Evolutionary conservation across 1,139 yeast species (phyloP).

Genomic region (Pichia sp.): DNA sequence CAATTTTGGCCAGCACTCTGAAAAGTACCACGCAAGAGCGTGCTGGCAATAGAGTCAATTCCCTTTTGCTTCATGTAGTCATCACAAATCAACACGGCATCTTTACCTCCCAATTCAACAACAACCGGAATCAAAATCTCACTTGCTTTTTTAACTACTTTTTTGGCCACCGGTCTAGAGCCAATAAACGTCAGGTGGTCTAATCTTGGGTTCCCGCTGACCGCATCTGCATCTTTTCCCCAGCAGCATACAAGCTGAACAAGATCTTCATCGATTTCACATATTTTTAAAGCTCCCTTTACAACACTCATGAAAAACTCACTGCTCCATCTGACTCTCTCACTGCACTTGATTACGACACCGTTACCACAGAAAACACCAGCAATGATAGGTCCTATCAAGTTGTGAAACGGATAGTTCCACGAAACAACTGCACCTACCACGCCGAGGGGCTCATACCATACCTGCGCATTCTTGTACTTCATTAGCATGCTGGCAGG

Average conservation of each 20-base stretch:
- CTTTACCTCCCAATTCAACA: conserved; percentile 94
- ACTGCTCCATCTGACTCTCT: conserved; percentile 94
- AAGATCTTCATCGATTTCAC: conserved; percentile 73
- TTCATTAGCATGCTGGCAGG: conserved; percentile 80
- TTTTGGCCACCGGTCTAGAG: conserved; percentile 88
- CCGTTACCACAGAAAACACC: conserved; percentile 88
- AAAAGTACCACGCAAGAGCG: conserved; percentile 88
- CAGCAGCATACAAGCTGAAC: conserved; percentile 78
- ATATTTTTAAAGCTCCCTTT: conserved; percentile 62
- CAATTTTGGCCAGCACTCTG: conserved; percentile 98
- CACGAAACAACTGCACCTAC: conserved; percentile 90
- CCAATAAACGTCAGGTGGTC: conserved; percentile 93
- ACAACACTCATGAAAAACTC: conserved; percentile 69
- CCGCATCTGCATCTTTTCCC: conserved; percentile 81
- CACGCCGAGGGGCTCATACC: conserved; percentile 86
- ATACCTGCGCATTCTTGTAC: conserved; percentile 83
- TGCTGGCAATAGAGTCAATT: conserved; percentile 64
- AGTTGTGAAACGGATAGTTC: conserved; percentile 94
- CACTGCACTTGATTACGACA: conserved; percentile 87
- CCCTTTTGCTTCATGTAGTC: conserved; percentile 48
- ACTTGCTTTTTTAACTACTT: conserved; percentile 78
- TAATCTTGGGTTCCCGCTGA: conserved; percentile 77
- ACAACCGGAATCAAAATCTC: conserved; percentile 85
- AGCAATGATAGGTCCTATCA: conserved; percentile 88
- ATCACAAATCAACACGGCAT: conserved; percentile 80